Evolutionary conservation across 129 eudicot genomes (phyloP).

Genomic region (Saussurea involucrata): DNA sequence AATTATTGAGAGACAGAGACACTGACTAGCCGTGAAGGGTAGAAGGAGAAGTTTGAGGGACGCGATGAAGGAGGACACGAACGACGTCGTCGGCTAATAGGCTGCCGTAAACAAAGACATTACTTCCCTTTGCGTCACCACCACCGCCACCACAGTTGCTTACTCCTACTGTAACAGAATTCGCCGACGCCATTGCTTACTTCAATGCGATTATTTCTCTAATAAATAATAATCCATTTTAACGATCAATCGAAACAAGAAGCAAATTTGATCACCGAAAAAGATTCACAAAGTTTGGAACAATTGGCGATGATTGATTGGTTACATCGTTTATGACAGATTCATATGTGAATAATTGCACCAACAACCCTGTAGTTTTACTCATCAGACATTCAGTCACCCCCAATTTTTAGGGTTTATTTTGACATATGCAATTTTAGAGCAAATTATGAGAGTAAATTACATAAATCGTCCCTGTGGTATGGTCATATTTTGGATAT

Average conservation of each 20-base stretch:
- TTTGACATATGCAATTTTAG: not conserved
- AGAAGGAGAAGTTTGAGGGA: conserved; percentile 65
- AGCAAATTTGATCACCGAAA: conserved; percentile 5
- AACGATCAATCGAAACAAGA: not conserved
- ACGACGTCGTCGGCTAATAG: conserved; percentile 91
- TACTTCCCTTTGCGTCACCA: conserved; percentile 17
- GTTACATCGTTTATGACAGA: not conserved
- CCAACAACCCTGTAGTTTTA: conserved; percentile 8
- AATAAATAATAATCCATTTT: not conserved
- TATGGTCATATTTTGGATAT: too few species aligned
- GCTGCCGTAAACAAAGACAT: conserved; percentile 91
- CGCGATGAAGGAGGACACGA: conserved; percentile 62
- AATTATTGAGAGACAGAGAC: conserved; percentile 15
- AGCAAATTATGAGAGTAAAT: too few species aligned
- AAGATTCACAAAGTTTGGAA: conserved; percentile 19
- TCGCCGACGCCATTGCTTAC: conserved; percentile 13
- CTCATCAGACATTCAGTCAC: not conserved
- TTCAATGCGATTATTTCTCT: not conserved
- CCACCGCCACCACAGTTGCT: not conserved
- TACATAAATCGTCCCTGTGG: too few species aligned
- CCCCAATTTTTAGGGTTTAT: not conserved
- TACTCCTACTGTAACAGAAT: conserved; percentile 17
- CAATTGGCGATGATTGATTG: conserved; percentile 25
- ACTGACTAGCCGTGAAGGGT: conserved; percentile 61
- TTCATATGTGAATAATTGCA: not conserved